Base-by-base conservation (phyloP, 139 green algal genomes). In the Tetraselmis chui region DNA sequence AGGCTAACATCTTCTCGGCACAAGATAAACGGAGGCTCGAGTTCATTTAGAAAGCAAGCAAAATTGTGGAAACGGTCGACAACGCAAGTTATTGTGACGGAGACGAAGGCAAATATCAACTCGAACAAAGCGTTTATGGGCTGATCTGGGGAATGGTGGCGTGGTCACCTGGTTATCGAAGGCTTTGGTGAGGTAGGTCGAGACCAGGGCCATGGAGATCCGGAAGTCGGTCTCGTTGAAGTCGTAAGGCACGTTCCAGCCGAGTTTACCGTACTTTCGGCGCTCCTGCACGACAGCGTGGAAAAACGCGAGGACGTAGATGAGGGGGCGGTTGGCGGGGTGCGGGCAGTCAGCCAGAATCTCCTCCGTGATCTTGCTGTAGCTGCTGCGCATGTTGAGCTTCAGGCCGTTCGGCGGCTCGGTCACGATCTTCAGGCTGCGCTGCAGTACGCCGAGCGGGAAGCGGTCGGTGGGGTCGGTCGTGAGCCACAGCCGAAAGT, bases 171-270 rank as follows among this genome's bases (percentile, higher is more conserved):
- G 5, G 78, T 92, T 91, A 58, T 92, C 87, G 77, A 86, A 89
- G 0, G 91, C 89, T 86, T 97, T 97, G 32, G 86, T 89, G 23
- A 95, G 87, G 86, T 97, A 97, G 22, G 93, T 95, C 58, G 83
- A 86, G 80, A 97, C 93, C 76, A 97, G 88, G 1, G 90, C 88
- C 85, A 95, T 91, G 80, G 87, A 93, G 86, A 97, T 97, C 45
- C 94, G 86, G 87, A 96, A 95, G 87, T 98, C 94, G 27, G 94
- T 98, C 83, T 97, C 94, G 86, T 96, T 98, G 90, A 98, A 98
- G 88, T 98, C 94, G 81, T 97, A 97, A 2, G 92, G 86, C 76
- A 98, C 93, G 81, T 98, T 98, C 94, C 93, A 97, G 23, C 94
- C 94, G 67, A 98, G 89, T 88, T 96, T 97, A 80, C 94, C 93